A percentile compares a stretch with the other conserved stretches of the same genome.
Evolutionary conservation across 2,329 filamentous ascomycete species (phyloP).

Genomic region (Epichloe bromicola): DNA sequence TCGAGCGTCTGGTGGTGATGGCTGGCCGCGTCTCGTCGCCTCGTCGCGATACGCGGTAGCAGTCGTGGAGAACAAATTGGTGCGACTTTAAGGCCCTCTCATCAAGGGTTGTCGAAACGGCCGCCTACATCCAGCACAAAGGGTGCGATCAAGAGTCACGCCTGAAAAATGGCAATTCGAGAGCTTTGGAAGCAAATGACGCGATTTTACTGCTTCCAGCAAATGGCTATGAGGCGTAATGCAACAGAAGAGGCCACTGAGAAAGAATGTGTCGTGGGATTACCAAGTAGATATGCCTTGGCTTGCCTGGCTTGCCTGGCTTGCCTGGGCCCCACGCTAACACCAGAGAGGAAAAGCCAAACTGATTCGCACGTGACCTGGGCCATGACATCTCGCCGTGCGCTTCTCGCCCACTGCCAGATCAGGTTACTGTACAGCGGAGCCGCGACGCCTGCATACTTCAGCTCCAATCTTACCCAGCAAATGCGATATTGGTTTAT

Average conservation of each 20-base stretch:
- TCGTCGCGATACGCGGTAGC: constrained; percentile 28
- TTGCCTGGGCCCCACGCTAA: constrained; percentile 14
- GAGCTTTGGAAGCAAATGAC: constrained; percentile 3
- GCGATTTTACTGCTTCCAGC: constrained; percentile 11
- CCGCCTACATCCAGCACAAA: constrained; percentile 19
- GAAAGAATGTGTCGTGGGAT: constrained; percentile 28
- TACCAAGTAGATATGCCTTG: constrained; percentile 12
- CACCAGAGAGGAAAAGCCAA: constrained; percentile 16
- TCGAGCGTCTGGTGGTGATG: constrained; percentile 8
- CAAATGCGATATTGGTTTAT: too few species aligned
- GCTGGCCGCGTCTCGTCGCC: constrained; percentile 26
- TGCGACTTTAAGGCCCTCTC: constrained; percentile 28
- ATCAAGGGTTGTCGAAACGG: constrained; percentile 21
- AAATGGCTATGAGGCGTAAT: constrained; percentile 15
- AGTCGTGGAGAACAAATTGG: constrained; percentile 20
- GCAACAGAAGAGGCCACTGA: constrained; percentile 17
- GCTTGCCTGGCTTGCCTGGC: constrained; percentile 2
- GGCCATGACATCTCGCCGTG: background rate
- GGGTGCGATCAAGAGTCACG: constrained; percentile 16
- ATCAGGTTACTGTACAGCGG: background rate
- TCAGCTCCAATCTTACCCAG: background rate
- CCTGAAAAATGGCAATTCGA: constrained; percentile 8
- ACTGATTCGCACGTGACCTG: constrained; percentile 15
- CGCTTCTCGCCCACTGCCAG: background rate
- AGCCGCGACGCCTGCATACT: background rate